Percentiles rank a stretch among this genome's conserved stretches.
Evolutionary conservation across 306 rosid species (phyloP).

Genomic region (Acacia confusa): DNA sequence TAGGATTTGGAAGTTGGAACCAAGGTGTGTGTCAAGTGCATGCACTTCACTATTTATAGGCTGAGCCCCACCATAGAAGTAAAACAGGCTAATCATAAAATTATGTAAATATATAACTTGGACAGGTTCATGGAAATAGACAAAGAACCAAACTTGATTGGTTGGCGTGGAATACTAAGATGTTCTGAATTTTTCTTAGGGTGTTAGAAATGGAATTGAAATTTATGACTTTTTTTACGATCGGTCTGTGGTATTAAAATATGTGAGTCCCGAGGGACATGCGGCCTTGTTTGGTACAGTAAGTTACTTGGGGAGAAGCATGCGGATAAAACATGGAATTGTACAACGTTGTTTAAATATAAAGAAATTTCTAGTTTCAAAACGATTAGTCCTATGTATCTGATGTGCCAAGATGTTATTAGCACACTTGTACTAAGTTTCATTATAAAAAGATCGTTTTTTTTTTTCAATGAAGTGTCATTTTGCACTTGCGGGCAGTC

Average conservation of each 20-base stretch:
- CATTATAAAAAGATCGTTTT: background rate
- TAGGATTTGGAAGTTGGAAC: constrained; percentile 12
- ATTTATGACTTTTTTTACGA: background rate
- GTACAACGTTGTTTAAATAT: background rate
- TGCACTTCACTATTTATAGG: constrained; percentile 23
- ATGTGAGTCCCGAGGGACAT: too few relatives aligned
- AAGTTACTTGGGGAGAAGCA: constrained; percentile 22
- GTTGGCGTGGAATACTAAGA: background rate
- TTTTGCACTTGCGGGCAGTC: background rate
- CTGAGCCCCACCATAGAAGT: background rate
- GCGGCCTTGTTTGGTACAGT: background rate
- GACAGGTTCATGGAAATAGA: background rate
- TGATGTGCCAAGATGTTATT: background rate
- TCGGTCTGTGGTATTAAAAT: constrained; percentile 12
- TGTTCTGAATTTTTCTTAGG: background rate
- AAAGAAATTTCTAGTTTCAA: background rate
- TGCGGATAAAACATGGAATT: background rate
- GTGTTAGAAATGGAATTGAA: background rate
- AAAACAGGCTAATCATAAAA: background rate
- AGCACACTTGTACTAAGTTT: background rate
- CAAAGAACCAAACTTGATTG: background rate
- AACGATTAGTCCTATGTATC: background rate
- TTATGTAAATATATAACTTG: background rate
- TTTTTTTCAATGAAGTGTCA: background rate
- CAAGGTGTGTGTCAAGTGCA: constrained; percentile 35